These are phyloP conservation scores for Phytophthora quininea DNA, from an alignment of 352 stramenopile species.

Conservation along the genomic window DNA sequence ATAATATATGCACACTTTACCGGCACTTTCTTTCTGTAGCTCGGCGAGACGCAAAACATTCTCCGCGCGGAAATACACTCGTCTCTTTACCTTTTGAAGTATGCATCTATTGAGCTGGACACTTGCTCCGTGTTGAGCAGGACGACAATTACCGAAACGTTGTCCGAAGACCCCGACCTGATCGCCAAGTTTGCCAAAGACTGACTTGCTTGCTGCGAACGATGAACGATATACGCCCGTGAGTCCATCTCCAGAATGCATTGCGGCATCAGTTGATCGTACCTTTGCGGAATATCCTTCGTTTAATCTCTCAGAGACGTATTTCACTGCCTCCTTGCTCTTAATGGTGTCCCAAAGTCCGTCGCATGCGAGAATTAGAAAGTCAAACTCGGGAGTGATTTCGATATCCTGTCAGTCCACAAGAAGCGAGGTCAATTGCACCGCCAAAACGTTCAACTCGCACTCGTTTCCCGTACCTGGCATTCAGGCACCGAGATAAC, in stretches of 20 bases:
- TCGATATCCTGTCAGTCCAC: constrained; percentile 73
- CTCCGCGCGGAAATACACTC: background rate
- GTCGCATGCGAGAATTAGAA: constrained; percentile 92
- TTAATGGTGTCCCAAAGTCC: constrained; percentile 93
- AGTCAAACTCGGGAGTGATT: constrained; percentile 90
- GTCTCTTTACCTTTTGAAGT: constrained; percentile 24
- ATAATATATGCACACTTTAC: constrained; percentile 37
- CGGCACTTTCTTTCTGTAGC: constrained; percentile 26
- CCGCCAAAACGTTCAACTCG: background rate
- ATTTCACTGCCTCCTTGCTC: constrained; percentile 91
- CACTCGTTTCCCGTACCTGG: constrained; percentile 35
- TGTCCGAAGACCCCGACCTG: constrained; percentile 86
- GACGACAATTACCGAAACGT: constrained; percentile 89
- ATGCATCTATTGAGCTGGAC: constrained; percentile 37
- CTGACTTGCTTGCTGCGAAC: constrained; percentile 71
- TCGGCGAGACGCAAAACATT: constrained; percentile 7
- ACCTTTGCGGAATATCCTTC: constrained; percentile 77
- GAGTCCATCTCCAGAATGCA: constrained; percentile 1
- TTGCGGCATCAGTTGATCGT: background rate
- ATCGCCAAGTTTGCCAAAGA: constrained; percentile 87
- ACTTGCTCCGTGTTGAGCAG: constrained; percentile 65
- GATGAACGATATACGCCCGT: background rate
- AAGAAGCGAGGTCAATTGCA: no score
- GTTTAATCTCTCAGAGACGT: constrained; percentile 72
- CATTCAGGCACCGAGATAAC: constrained; percentile 88